Percentiles rank a stretch among this genome's conserved stretches.
Evolutionary conservation across 352 stramenopile species (phyloP).

Genomic region (Peronospora belbahrii): DNA sequence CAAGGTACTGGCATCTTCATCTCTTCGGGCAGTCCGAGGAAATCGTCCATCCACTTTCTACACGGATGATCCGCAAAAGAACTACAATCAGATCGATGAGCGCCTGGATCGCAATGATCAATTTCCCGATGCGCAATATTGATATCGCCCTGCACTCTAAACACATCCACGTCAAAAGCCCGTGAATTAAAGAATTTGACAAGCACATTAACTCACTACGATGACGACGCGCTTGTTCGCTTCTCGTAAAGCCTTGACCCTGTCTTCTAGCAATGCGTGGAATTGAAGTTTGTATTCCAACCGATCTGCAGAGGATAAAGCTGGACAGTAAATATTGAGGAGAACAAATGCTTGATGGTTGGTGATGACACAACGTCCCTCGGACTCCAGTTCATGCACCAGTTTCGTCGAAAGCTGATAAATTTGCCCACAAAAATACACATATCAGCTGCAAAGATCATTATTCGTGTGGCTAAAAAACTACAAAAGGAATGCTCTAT

Average conservation of each 20-base stretch:
- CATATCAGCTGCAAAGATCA: neutral
- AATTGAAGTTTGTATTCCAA: conserved; percentile 86
- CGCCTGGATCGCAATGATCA: conserved; percentile 60
- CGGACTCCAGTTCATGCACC: conserved; percentile 56
- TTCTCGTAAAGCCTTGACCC: conserved; percentile 39
- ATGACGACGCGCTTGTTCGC: conserved; percentile 56
- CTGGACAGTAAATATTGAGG: conserved; percentile 86
- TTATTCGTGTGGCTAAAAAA: too few relatives aligned
- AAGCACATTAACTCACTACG: conserved; percentile 32
- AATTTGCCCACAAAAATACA: neutral
- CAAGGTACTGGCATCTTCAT: conserved; percentile 1
- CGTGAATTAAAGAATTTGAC: neutral
- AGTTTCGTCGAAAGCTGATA: conserved; percentile 42
- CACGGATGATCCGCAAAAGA: conserved; percentile 58
- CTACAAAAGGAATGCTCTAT: neutral
- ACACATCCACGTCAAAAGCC: neutral
- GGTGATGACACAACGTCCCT: conserved; percentile 83
- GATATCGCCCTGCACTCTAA: conserved; percentile 56
- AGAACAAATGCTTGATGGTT: conserved; percentile 85
- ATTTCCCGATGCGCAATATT: conserved; percentile 77
- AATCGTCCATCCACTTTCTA: conserved; percentile 56
- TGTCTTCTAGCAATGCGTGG: conserved; percentile 57
- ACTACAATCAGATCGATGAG: conserved; percentile 18
- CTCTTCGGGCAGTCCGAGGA: conserved; percentile 20
- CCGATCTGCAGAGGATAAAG: conserved; percentile 53